A percentile compares a stretch with the other conserved stretches of the same genome.
Evolutionary conservation across 2,329 filamentous ascomycete species (phyloP).

Genomic region (Tolypocladium ophioglossoides): DNA sequence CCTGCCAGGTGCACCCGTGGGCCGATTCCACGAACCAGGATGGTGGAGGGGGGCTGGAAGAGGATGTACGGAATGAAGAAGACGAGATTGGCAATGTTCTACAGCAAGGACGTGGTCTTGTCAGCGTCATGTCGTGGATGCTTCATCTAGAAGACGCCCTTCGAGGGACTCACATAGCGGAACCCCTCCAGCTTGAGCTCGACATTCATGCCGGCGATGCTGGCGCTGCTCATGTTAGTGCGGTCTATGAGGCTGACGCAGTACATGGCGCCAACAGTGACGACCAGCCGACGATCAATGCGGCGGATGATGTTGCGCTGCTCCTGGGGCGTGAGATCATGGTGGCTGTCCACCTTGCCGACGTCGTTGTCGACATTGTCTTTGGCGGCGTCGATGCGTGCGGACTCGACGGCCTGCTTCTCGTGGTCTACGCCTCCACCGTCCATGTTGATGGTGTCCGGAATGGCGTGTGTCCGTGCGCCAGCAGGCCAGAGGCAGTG

Average conservation of each 20-base stretch:
- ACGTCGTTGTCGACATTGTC: slow-evolving; percentile 12
- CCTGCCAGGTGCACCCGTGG: slow-evolving; percentile 43
- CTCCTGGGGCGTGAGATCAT: slow-evolving; percentile 48
- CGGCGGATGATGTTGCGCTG: slow-evolving; percentile 57
- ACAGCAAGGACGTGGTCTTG: background rate
- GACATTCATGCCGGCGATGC: slow-evolving; percentile 53
- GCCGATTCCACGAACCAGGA: slow-evolving; percentile 57
- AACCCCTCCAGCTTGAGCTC: slow-evolving; percentile 36
- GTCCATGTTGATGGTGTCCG: slow-evolving; percentile 10
- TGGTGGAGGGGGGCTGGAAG: slow-evolving; percentile 61
- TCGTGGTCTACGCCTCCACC: slow-evolving; percentile 9
- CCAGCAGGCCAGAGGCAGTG: background rate
- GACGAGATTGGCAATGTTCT: slow-evolving; percentile 58
- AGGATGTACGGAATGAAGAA: slow-evolving; percentile 67
- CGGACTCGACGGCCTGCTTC: slow-evolving; percentile 13
- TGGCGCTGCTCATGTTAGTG: slow-evolving; percentile 63
- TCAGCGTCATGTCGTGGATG: background rate
- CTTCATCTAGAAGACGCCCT: background rate
- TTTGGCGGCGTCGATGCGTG: slow-evolving; percentile 12
- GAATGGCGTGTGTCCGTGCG: background rate
- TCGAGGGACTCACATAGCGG: slow-evolving; percentile 28
- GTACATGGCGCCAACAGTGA: slow-evolving; percentile 56
- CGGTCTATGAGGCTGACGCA: slow-evolving; percentile 70
- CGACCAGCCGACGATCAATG: slow-evolving; percentile 56
- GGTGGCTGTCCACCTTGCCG: slow-evolving; percentile 25